phyloP scores from a whole-genome alignment of 2,329 filamentous ascomycete species.

The Hysterium pulicare region DNA sequence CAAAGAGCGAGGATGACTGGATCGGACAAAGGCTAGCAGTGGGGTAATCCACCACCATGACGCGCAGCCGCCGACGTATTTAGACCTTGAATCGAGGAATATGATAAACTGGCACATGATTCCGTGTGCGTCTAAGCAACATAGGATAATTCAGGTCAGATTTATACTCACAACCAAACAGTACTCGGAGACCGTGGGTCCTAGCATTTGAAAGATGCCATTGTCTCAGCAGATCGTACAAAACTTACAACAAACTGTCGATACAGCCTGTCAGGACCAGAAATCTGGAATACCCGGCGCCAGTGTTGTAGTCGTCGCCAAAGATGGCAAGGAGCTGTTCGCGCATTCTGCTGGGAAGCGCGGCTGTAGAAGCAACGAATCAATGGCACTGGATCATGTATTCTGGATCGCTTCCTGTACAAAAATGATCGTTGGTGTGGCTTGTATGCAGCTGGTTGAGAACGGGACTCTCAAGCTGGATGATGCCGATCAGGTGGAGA shows the following conservation, averaged over 20 bases:
- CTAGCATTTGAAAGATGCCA: neutral
- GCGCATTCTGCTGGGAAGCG: conserved; percentile 41
- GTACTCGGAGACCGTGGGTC: too few species aligned
- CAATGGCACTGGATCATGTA: conserved; percentile 56
- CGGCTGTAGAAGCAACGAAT: conserved; percentile 38
- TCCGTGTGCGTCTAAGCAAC: too few species aligned
- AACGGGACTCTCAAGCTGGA: conserved; percentile 35
- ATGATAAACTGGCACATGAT: too few species aligned
- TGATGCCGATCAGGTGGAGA: conserved; percentile 30
- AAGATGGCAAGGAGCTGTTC: conserved; percentile 41
- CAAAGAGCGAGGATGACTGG: too few species aligned
- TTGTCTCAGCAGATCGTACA: conserved; percentile 9
- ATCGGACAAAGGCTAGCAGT: too few species aligned
- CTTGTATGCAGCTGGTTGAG: conserved; percentile 36
- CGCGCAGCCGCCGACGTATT: too few species aligned
- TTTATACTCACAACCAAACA: too few species aligned
- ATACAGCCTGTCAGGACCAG: conserved; percentile 17
- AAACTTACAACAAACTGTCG: conserved; percentile 13
- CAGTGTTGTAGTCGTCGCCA: conserved; percentile 42
- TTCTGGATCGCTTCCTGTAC: conserved; percentile 57
- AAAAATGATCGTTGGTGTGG: conserved; percentile 30
- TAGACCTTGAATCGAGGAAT: too few species aligned
- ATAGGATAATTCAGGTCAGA: too few species aligned
- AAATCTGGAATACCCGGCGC: conserved; percentile 37
- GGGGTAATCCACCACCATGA: too few species aligned